Conservation (phyloP, 768 basidiomycete genomes). For the Naganishia randhawae region DNA sequence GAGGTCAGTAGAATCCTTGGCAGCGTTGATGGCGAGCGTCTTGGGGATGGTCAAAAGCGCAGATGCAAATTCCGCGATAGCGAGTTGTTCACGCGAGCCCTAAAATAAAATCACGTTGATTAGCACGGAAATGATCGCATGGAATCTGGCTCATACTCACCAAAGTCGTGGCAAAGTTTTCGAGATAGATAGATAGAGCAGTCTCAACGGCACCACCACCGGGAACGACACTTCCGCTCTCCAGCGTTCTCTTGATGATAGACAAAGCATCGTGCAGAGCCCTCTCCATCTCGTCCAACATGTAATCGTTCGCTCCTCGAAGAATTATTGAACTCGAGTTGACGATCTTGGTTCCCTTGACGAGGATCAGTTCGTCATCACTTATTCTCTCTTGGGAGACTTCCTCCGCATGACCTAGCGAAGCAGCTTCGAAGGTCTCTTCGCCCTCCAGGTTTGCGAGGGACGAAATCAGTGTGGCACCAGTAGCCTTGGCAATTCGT, state of each 20-base stretch:
- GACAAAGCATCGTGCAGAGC: slow-evolving; percentile 90
- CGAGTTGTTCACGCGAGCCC: slow-evolving; percentile 97
- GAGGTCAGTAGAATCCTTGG: slow-evolving; percentile 95
- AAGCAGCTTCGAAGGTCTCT: slow-evolving; percentile 89
- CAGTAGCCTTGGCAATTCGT: slow-evolving; percentile 94
- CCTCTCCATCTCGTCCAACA: slow-evolving; percentile 99
- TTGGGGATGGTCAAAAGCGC: slow-evolving; percentile 93
- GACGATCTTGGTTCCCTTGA: slow-evolving; percentile 97
- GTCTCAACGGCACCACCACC: slow-evolving; percentile 97
- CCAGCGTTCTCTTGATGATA: slow-evolving; percentile 91
- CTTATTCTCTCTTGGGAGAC: slow-evolving; percentile 94
- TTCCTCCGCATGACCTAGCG: slow-evolving; percentile 88
- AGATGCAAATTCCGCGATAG: slow-evolving; percentile 96
- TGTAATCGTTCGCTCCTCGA: slow-evolving; percentile 96
- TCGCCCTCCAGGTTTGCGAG: slow-evolving; percentile 96
- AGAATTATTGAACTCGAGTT: slow-evolving; percentile 87
- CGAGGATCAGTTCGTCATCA: slow-evolving; percentile 94
- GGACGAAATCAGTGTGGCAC: slow-evolving; percentile 85
- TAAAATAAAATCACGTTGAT: slow-evolving; percentile 48
- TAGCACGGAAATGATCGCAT: background rate
- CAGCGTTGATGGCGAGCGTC: slow-evolving; percentile 93
- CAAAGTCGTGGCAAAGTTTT: slow-evolving; percentile 97
- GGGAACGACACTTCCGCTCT: slow-evolving; percentile 91
- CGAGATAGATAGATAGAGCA: slow-evolving; percentile 91
- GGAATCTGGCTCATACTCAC: slow-evolving; percentile 56